These are phyloP conservation scores for Amanita pallidorosea DNA, from an alignment of 768 basidiomycete species.

Conservation along the genomic window DNA sequence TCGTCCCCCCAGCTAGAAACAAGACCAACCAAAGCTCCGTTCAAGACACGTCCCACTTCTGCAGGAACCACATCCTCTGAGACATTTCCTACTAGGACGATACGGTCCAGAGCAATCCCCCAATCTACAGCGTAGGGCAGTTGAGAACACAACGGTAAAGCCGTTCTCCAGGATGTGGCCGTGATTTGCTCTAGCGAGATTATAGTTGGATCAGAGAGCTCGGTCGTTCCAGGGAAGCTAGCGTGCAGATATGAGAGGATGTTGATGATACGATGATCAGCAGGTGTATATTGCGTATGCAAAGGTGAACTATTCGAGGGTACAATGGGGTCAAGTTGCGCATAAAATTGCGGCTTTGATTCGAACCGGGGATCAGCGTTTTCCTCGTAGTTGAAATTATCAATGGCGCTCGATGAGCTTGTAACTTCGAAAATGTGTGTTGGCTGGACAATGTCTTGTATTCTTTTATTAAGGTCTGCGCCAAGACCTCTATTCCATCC, in stretches of 20 bases:
- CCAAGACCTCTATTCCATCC: constrained; percentile 96
- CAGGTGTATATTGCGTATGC: constrained; percentile 36
- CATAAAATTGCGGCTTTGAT: not conserved
- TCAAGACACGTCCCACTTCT: constrained; percentile 65
- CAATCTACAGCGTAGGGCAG: constrained; percentile 68
- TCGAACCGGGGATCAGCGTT: not conserved
- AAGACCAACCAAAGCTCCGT: constrained; percentile 73
- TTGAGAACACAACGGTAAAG: constrained; percentile 53
- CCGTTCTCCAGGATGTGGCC: constrained; percentile 53
- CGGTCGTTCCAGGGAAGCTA: constrained; percentile 16
- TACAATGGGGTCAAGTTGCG: constrained; percentile 12
- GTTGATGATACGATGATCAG: constrained; percentile 62
- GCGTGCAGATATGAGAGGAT: constrained; percentile 75
- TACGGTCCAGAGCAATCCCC: constrained; percentile 41
- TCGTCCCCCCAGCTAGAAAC: constrained; percentile 22
- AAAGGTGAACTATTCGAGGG: constrained; percentile 30
- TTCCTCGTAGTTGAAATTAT: constrained; percentile 4
- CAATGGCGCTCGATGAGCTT: constrained; percentile 13
- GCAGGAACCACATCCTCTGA: constrained; percentile 66
- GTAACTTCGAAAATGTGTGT: constrained; percentile 48
- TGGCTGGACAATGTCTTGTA: constrained; percentile 57
- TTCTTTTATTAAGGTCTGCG: constrained; percentile 58
- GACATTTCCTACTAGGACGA: constrained; percentile 65
- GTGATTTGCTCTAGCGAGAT: constrained; percentile 20
- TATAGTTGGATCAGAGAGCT: not conserved